Conservation (phyloP, 2,329 filamentous ascomycete species). For the Aspergillus novofumigatus region DNA sequence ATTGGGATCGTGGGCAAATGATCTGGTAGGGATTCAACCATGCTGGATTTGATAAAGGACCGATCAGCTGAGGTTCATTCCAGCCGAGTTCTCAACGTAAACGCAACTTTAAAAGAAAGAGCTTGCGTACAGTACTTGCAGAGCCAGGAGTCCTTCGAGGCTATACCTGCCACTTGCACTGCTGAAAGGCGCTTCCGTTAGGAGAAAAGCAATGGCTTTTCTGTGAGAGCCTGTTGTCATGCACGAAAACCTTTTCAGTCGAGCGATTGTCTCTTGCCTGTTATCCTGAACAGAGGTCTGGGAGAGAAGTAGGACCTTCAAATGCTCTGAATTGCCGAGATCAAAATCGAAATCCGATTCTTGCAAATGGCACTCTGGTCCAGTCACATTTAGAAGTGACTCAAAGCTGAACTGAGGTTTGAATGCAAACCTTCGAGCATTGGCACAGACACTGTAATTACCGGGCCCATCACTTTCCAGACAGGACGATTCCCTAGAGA, state of each 20-base stretch:
- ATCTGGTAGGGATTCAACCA: conserved; percentile 18
- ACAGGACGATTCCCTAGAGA: conserved; percentile 36
- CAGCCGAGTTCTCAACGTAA: background rate
- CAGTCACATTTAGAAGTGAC: background rate
- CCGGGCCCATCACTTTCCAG: conserved; percentile 28
- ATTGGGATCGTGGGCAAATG: conserved; percentile 29
- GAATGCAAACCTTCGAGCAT: conserved; percentile 18
- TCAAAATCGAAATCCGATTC: conserved; percentile 20
- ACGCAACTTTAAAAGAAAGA: background rate
- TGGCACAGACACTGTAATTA: conserved; percentile 10
- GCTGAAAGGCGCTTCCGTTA: conserved; percentile 18
- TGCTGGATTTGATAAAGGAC: conserved; percentile 11
- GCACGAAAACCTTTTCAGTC: conserved; percentile 14
- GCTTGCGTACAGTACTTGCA: conserved; percentile 23
- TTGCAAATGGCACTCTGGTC: conserved; percentile 13
- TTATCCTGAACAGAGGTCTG: conserved; percentile 13
- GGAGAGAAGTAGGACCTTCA: conserved; percentile 20
- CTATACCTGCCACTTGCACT: conserved; percentile 16
- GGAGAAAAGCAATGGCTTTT: conserved; percentile 20
- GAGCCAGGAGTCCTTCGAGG: conserved; percentile 16
- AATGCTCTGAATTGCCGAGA: background rate
- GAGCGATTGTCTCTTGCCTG: conserved; percentile 14
- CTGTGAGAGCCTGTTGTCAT: background rate
- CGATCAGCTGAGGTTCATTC: background rate
- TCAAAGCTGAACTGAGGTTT: background rate